Percentiles rank a stretch among this genome's conserved stretches.
These are phyloP conservation scores for Yamadazyma dendronema DNA, from an alignment of 1,139 yeast genomes.

Conservation along the genomic window DNA sequence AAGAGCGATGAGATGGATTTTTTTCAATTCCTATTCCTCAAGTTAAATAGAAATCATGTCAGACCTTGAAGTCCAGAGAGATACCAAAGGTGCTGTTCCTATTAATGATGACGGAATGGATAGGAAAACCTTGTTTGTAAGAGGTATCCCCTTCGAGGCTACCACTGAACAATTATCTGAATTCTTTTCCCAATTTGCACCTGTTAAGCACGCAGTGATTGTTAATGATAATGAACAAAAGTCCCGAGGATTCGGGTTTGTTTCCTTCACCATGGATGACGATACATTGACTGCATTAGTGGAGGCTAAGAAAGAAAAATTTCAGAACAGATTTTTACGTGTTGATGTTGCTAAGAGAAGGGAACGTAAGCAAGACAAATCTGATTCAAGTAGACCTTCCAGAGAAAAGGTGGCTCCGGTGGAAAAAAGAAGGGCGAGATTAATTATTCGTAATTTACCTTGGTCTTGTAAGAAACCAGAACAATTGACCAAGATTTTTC, in stretches of 20 bases:
- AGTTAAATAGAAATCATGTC: not conserved
- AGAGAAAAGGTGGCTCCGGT: conserved; percentile 23
- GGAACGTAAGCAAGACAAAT: conserved; percentile 60
- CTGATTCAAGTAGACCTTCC: conserved; percentile 14
- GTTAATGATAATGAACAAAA: conserved; percentile 74
- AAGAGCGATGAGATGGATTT: conserved; percentile 7
- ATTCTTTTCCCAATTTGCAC: conserved; percentile 87
- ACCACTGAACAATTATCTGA: conserved; percentile 79
- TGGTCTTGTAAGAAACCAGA: conserved; percentile 89
- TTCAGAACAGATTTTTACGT: conserved; percentile 64
- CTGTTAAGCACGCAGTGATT: conserved; percentile 92
- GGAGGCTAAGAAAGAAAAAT: conserved; percentile 62
- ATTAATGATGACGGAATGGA: conserved; percentile 42
- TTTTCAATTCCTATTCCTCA: not conserved
- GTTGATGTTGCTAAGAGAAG: conserved; percentile 92
- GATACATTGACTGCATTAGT: conserved; percentile 79
- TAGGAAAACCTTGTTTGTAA: conserved; percentile 73
- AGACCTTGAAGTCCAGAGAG: not conserved
- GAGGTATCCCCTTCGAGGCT: conserved; percentile 78
- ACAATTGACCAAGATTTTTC: conserved; percentile 65
- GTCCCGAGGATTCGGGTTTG: conserved; percentile 95
- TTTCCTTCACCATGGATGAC: conserved; percentile 80
- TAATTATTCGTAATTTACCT: conserved; percentile 88
- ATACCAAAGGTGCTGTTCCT: not conserved
- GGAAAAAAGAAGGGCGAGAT: conserved; percentile 73